These are phyloP conservation scores for Austroboletus novae-zelandiae DNA, from an alignment of 1,284 basidiomycete genomes.

Conservation along the genomic window DNA sequence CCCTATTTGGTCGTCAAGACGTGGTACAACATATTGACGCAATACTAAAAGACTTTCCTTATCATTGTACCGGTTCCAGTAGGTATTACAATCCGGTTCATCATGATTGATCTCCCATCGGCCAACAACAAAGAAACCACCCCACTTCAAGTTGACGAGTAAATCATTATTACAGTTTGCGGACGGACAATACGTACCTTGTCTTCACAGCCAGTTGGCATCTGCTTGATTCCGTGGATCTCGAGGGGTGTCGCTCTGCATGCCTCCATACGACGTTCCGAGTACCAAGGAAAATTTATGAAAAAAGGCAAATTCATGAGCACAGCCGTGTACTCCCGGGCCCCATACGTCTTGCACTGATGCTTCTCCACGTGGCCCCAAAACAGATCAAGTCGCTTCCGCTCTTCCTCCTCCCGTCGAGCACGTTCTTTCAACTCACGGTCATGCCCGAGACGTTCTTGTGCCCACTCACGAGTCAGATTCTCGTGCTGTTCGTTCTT, in stretches of 20 bases:
- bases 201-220: conserved; percentile 26
- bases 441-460: conserved; percentile 3
- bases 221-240: conserved; percentile 21
- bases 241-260: conserved; percentile 20
- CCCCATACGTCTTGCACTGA: conserved; percentile 21
- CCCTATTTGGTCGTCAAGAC: conserved; percentile 1
- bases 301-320: conserved; percentile 22
- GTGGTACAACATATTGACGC: background rate
- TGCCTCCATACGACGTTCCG: conserved; percentile 19
- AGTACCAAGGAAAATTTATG: conserved; percentile 19
- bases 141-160: conserved; percentile 12
- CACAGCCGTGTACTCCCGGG: conserved; percentile 24
- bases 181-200: conserved; percentile 7
- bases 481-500: conserved; percentile 15
- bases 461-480: conserved; percentile 8
- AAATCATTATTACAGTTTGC: conserved; percentile 4
- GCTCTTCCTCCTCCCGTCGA: conserved; percentile 16
- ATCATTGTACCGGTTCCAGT: conserved; percentile 23
- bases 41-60: conserved; percentile 7
- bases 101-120: conserved; percentile 19
- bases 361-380: conserved; percentile 18
- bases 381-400: conserved; percentile 22
- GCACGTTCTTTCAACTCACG: conserved; percentile 5
- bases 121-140: conserved; percentile 17
- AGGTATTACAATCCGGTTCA: conserved; percentile 22